A percentile compares a stretch with the other conserved stretches of the same genome.
Conservation (phyloP, 129 eudicot genomes). For the Flaveria linearis region DNA sequence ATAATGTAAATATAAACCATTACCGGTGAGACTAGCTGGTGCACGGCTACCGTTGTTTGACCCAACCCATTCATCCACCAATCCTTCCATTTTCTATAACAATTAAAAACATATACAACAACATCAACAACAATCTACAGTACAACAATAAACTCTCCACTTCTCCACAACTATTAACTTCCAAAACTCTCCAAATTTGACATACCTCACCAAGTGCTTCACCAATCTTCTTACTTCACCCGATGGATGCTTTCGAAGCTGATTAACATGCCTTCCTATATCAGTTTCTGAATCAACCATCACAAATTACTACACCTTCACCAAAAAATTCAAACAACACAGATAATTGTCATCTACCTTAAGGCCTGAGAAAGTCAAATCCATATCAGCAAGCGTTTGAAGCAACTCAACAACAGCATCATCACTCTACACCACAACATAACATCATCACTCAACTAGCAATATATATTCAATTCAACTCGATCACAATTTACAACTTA, state of each 20-base stretch:
- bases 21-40: slow-evolving; percentile 60
- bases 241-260: slow-evolving; percentile 77
- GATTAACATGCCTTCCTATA: slow-evolving; percentile 87
- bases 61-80: slow-evolving; percentile 96
- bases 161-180: no score
- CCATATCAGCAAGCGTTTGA: slow-evolving; percentile 85
- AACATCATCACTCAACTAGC: not conserved
- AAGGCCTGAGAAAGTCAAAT: slow-evolving; percentile 73
- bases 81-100: slow-evolving; percentile 82
- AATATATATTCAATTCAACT: not conserved
- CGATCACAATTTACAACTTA: not conserved
- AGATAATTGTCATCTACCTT: slow-evolving; percentile 42
- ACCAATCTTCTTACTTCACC: slow-evolving; percentile 69
- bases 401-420: slow-evolving; percentile 75
- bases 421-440: slow-evolving; percentile 44
- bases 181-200: no score
- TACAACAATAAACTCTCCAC: not conserved
- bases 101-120: slow-evolving; percentile 13
- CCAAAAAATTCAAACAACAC: not conserved
- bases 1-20: not conserved
- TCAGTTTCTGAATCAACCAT: slow-evolving; percentile 59
- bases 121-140: not conserved
- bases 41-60: slow-evolving; percentile 42
- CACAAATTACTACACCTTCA: not conserved
- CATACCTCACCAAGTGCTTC: slow-evolving; percentile 82